A percentile compares a stretch with the other conserved stretches of the same genome.
Evolutionary conservation across 2,329 filamentous ascomycete species (phyloP).

Genomic region (Fusarium piperis): DNA sequence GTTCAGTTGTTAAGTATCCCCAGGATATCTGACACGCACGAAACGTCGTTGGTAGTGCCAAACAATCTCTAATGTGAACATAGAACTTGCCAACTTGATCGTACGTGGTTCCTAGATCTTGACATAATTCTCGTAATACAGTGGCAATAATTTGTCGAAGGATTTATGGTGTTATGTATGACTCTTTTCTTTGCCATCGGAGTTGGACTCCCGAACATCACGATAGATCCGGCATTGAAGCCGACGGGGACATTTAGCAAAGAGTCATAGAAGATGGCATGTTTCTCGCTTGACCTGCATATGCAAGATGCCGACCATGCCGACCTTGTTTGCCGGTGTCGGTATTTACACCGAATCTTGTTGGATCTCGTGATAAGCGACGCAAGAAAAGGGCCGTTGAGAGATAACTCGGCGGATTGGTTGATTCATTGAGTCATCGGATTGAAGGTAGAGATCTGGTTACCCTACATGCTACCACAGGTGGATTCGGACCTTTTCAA

Average conservation of each 20-base stretch:
- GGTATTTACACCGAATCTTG: background rate
- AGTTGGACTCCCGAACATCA: background rate
- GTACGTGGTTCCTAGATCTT: background rate
- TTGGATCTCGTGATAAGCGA: background rate
- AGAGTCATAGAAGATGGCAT: background rate
- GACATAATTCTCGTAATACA: background rate
- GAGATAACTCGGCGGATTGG: background rate
- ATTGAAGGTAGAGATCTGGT: background rate
- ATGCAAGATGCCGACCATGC: background rate
- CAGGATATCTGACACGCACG: no score
- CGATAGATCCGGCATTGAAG: background rate
- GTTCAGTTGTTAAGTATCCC: no score
- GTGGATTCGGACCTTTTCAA: background rate
- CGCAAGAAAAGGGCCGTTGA: background rate
- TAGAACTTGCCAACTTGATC: background rate
- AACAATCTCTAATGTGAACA: no score
- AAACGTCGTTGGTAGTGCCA: no score
- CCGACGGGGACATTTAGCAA: background rate
- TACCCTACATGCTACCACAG: background rate
- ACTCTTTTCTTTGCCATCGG: background rate
- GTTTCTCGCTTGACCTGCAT: background rate
- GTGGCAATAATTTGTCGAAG: background rate
- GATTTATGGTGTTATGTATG: background rate
- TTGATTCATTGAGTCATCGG: background rate
- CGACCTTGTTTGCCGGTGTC: background rate